These are phyloP conservation scores for Hamamelis virginiana DNA, from an alignment of 164 flowering plant genomes.

Conservation along the genomic window DNA sequence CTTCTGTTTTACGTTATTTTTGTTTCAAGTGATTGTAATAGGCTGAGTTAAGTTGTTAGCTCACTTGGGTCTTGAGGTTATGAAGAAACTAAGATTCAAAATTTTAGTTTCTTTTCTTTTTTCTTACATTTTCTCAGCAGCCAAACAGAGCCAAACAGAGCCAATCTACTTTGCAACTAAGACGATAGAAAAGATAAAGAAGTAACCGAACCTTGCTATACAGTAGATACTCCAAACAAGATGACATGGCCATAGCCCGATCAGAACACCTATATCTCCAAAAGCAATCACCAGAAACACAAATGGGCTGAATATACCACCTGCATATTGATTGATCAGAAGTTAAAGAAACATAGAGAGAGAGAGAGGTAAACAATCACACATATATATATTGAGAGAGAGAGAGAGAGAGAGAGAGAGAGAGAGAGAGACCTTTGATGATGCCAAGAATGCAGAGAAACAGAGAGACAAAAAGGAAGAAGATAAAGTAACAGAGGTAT, in stretches of 20 bases:
- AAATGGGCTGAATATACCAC: slow-evolving; percentile 14
- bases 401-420: neutral
- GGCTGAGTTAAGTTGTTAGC: too few species aligned
- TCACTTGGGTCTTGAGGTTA: too few species aligned
- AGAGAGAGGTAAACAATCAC: too few species aligned
- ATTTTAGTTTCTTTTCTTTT: neutral
- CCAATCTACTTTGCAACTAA: neutral
- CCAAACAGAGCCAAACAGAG: slow-evolving; percentile 6
- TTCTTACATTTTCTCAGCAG: neutral
- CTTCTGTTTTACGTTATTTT: too few species aligned
- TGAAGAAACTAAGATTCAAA: too few species aligned
- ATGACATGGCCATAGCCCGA: slow-evolving; percentile 18
- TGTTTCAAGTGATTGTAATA: too few species aligned
- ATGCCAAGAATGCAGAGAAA: slow-evolving; percentile 5
- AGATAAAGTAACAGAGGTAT: neutral
- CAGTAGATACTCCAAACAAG: slow-evolving; percentile 17
- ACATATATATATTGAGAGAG: neutral
- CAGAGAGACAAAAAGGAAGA: slow-evolving; percentile 7
- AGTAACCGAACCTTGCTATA: neutral
- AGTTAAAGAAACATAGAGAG: too few species aligned
- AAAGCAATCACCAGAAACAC: slow-evolving; percentile 18
- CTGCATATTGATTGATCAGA: slow-evolving; percentile 1
- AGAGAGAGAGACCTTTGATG: slow-evolving; percentile 7
- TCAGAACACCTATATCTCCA: slow-evolving; percentile 14
- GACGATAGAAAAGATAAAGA: neutral